phyloP scores from a whole-genome alignment of 1,139 yeast species.

The Tardiomyces depauwii region DNA sequence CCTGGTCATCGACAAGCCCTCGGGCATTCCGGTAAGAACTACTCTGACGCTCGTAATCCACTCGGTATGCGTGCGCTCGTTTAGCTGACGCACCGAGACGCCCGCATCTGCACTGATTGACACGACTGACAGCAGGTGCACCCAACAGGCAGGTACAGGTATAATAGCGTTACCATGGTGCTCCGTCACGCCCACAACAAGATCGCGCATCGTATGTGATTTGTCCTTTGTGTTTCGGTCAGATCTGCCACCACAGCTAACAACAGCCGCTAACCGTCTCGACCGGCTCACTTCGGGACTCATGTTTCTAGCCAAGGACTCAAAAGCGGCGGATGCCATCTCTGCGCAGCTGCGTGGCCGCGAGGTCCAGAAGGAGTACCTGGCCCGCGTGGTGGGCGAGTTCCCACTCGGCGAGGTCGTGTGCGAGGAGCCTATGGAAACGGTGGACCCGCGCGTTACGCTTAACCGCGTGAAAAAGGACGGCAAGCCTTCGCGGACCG shows the following conservation, averaged over 20 bases:
- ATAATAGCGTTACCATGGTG: conserved; percentile 77
- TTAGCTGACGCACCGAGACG: too few relatives aligned
- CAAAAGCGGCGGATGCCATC: conserved; percentile 69
- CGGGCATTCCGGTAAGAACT: conserved; percentile 64
- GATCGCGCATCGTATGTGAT: conserved; percentile 44
- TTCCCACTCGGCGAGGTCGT: conserved; percentile 47
- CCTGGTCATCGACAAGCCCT: conserved; percentile 84
- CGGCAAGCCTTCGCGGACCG: conserved; percentile 52
- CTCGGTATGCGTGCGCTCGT: too few relatives aligned
- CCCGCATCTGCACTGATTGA: too few relatives aligned
- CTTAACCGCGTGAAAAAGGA: conserved; percentile 55
- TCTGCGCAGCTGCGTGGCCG: conserved; percentile 67
- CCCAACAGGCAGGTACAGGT: conserved; percentile 89
- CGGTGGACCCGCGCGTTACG: conserved; percentile 70
- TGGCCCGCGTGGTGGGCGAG: conserved; percentile 79
- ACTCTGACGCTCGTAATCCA: conserved; percentile 16
- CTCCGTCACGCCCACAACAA: conserved; percentile 41
- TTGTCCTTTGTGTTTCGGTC: not conserved
- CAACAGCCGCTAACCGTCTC: conserved; percentile 63
- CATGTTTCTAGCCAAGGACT: conserved; percentile 81
- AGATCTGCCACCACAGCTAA: conserved; percentile 11
- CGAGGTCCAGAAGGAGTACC: conserved; percentile 67
- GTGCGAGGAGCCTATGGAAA: conserved; percentile 59
- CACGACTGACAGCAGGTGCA: conserved; percentile 31
- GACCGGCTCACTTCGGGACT: conserved; percentile 91